Conservation (phyloP, 805 yeast genomes). For the Candida krabiensis region DNA sequence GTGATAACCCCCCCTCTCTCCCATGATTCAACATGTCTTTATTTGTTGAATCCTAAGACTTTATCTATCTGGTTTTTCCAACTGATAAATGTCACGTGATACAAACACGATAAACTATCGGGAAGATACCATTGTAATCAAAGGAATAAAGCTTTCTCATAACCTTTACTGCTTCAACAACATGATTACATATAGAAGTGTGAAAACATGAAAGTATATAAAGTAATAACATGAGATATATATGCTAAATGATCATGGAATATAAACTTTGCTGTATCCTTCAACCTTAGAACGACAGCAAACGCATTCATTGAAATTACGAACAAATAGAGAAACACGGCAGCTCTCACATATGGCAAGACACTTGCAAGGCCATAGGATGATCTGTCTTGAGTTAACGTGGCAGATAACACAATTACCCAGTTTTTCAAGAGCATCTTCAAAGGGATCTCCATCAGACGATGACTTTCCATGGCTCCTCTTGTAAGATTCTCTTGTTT, state of each 20-base stretch:
- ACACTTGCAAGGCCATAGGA: constrained; percentile 93
- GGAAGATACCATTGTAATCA: too few species aligned
- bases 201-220: constrained; percentile 1
- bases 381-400: constrained; percentile 66
- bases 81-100: too few species aligned
- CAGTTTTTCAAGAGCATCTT: constrained; percentile 35
- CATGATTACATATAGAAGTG: too few species aligned
- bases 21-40: too few species aligned
- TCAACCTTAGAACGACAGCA: constrained; percentile 79
- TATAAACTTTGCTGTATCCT: constrained; percentile 58
- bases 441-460: constrained; percentile 24
- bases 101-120: too few species aligned
- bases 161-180: too few species aligned
- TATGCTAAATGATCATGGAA: constrained; percentile 41
- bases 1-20: too few species aligned
- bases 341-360: constrained; percentile 86
- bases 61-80: too few species aligned
- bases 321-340: constrained; percentile 66
- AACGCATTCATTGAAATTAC: constrained; percentile 78
- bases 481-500: constrained; percentile 12
- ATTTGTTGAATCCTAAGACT: too few species aligned
- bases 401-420: constrained; percentile 80
- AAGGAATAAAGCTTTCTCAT: too few species aligned
- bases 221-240: too few species aligned
- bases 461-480: too few species aligned